These are phyloP conservation scores for Serendipita sp. DNA, from an alignment of 768 basidiomycete genomes.

Conservation along the genomic window DNA sequence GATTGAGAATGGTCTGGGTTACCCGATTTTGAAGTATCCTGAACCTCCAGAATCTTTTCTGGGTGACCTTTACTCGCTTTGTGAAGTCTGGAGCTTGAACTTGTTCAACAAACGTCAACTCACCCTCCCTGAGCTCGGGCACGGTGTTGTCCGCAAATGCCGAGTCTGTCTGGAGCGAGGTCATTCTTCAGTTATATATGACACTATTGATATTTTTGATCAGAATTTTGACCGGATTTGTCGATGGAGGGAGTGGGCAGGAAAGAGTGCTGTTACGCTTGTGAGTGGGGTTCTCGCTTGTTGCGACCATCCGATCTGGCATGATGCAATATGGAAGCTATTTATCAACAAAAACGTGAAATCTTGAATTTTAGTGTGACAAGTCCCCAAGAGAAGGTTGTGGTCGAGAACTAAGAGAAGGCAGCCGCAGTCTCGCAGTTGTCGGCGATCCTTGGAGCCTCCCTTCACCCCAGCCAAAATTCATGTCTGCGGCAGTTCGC, in stretches of 20 bases:
- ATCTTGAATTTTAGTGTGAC: no score
- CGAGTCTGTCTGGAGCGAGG: not conserved
- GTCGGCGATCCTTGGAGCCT: not conserved
- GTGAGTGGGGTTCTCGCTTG: no score
- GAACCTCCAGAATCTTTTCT: not conserved
- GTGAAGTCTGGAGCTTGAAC: not conserved
- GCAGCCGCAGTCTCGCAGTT: no score
- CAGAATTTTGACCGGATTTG: no score
- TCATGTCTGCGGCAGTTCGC: constrained; percentile 1
- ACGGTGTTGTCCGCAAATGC: constrained; percentile 5
- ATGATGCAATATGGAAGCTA: no score
- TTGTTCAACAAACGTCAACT: not conserved
- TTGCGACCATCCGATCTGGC: no score
- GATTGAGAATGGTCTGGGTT: not conserved
- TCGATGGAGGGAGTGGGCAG: no score
- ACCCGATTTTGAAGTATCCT: not conserved
- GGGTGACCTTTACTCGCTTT: not conserved
- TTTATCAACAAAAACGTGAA: no score
- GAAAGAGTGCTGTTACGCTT: no score
- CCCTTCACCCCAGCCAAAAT: not conserved
- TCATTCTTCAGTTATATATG: no score
- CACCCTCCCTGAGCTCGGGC: not conserved
- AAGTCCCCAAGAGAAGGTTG: no score
- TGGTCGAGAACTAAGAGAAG: not conserved
- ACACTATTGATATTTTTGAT: no score